Evolutionary conservation across 2,329 filamentous ascomycete species (phyloP).

Genomic region (Neofusicoccum sp.): DNA sequence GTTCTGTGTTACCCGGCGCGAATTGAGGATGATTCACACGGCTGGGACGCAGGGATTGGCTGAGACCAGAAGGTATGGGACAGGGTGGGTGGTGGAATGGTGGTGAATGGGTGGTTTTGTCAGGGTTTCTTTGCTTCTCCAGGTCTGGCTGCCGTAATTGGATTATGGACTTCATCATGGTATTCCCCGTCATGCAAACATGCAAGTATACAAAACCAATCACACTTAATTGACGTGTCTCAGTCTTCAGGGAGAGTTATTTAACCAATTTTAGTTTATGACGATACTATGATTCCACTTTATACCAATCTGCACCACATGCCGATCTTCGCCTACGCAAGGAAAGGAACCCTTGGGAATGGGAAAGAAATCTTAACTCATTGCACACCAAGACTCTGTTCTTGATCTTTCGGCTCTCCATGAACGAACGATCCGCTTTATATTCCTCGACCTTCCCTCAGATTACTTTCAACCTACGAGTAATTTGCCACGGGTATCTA

Average conservation of each 20-base stretch:
- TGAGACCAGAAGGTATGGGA: background rate
- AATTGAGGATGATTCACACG: background rate
- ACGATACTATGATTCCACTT: background rate
- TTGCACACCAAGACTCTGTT: no score
- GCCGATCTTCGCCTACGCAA: no score
- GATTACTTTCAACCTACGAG: no score
- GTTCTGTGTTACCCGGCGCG: background rate
- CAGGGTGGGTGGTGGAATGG: background rate
- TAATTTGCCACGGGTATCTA: background rate
- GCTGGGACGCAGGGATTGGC: background rate
- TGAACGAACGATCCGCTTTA: no score
- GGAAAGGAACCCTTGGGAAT: no score
- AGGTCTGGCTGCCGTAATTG: background rate
- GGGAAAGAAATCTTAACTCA: no score
- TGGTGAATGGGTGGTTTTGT: background rate
- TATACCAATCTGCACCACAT: no score
- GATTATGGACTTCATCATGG: background rate
- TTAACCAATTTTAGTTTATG: background rate
- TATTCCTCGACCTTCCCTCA: no score
- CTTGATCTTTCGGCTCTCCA: no score
- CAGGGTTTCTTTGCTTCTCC: background rate
- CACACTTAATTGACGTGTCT: background rate
- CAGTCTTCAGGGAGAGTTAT: background rate
- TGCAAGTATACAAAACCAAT: background rate
- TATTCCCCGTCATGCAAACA: background rate